Percentiles rank a stretch among this genome's conserved stretches.
Conservation (phyloP, 2,329 filamentous ascomycete species). For the Clonostachys sp. region DNA sequence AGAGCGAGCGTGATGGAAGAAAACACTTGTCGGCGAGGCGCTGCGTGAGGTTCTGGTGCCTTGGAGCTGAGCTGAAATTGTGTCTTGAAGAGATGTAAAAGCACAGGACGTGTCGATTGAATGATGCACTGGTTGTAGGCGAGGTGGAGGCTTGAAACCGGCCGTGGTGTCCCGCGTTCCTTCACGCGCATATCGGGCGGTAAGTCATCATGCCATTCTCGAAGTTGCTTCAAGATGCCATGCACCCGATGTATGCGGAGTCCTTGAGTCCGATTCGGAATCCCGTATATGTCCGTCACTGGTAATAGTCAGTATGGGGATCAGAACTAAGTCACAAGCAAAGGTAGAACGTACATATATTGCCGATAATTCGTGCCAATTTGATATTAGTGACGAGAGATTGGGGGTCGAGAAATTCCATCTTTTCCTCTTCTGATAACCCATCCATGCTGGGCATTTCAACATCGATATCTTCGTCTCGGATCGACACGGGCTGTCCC, state of each 20-base stretch:
- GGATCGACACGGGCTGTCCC: conserved; percentile 19
- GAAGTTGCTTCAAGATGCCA: conserved; percentile 16
- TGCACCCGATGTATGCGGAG: conserved; percentile 19
- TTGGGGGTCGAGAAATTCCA: conserved; percentile 18
- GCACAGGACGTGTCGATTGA: conserved; percentile 20
- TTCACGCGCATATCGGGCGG: conserved; percentile 13
- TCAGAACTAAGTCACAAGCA: background rate
- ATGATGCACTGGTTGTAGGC: conserved; percentile 27
- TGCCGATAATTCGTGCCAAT: conserved; percentile 20
- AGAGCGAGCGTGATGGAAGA: conserved; percentile 21
- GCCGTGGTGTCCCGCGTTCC: conserved; percentile 13
- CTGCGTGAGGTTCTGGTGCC: background rate
- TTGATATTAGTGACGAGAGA: conserved; percentile 18
- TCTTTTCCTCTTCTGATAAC: conserved; percentile 14
- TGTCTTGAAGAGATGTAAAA: conserved; percentile 20
- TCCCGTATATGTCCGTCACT: conserved; percentile 19
- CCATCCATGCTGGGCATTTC: conserved; percentile 21
- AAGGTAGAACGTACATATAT: conserved; percentile 7
- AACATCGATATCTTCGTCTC: conserved; percentile 24
- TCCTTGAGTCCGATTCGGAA: conserved; percentile 16
- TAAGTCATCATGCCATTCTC: conserved; percentile 17
- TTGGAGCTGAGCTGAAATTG: conserved; percentile 14
- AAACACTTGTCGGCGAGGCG: conserved; percentile 11
- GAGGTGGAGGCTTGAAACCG: conserved; percentile 17
- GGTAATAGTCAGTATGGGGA: background rate